These are phyloP conservation scores for Parsonsia alboflavescens DNA, from an alignment of 257 asterid species.

Conservation along the genomic window DNA sequence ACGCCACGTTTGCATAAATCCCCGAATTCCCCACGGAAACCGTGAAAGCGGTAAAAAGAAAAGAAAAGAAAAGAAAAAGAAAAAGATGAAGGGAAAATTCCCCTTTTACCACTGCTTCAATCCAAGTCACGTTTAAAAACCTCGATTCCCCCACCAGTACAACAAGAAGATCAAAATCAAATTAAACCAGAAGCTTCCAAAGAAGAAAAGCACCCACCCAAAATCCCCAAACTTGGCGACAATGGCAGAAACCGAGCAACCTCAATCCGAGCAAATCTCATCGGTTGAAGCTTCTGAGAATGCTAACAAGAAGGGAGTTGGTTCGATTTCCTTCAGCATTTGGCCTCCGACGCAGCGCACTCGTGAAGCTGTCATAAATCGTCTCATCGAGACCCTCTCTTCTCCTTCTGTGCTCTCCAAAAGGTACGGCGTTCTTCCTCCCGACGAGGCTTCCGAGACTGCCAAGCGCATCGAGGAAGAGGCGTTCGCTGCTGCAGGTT, in stretches of 20 bases:
- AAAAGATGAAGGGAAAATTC: too few species aligned
- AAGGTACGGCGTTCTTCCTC: constrained; percentile 72
- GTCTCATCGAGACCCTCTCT: constrained; percentile 70
- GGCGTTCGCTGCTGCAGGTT: constrained; percentile 52
- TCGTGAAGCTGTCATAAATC: constrained; percentile 76
- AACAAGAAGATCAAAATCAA: not conserved
- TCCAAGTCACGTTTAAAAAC: not conserved
- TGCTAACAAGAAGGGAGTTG: constrained; percentile 20
- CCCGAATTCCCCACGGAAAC: too few species aligned
- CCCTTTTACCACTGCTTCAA: not conserved
- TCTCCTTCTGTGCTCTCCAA: constrained; percentile 74
- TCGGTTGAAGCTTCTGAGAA: constrained; percentile 4
- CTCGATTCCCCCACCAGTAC: not conserved
- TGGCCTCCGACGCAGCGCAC: constrained; percentile 91
- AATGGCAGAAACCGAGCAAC: constrained; percentile 31
- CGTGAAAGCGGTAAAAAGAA: too few species aligned
- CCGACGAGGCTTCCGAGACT: constrained; percentile 60
- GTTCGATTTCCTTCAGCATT: constrained; percentile 54
- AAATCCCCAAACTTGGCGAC: constrained; percentile 19
- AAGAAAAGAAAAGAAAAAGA: too few species aligned
- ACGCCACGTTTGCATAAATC: not conserved
- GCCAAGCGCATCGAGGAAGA: constrained; percentile 65
- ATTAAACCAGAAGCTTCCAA: not conserved
- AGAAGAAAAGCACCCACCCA: not conserved
- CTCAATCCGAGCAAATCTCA: constrained; percentile 16